Evolutionary conservation across 768 basidiomycete species (phyloP).

Genomic region (Crassisporium funariophilum): DNA sequence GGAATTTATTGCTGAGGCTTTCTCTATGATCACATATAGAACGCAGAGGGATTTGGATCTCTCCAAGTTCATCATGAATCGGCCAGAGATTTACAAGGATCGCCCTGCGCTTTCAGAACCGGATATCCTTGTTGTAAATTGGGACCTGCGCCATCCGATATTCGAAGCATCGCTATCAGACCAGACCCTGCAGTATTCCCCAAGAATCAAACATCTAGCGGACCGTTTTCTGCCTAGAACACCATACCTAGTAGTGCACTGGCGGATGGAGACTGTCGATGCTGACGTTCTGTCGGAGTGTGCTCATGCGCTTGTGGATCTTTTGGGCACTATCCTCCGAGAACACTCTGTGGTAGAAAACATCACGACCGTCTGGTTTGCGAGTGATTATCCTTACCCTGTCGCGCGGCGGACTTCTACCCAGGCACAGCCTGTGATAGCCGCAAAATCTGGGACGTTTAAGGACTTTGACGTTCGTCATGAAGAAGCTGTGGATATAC

Average conservation of each 20-base stretch:
- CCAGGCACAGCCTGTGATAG: slow-evolving; percentile 8
- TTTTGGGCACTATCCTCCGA: slow-evolving; percentile 38
- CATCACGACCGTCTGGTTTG: slow-evolving; percentile 53
- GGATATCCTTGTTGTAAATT: slow-evolving; percentile 54
- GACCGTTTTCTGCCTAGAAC: slow-evolving; percentile 33
- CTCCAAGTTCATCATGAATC: slow-evolving; percentile 15
- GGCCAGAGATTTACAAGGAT: too few relatives aligned
- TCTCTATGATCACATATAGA: slow-evolving; percentile 13
- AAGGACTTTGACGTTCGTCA: slow-evolving; percentile 42
- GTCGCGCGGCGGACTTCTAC: slow-evolving; percentile 14
- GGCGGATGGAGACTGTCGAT: slow-evolving; percentile 57
- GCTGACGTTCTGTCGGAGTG: slow-evolving; percentile 45
- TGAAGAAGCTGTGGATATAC: slow-evolving; percentile 44
- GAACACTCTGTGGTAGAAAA: slow-evolving; percentile 25
- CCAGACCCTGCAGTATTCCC: slow-evolving; percentile 44
- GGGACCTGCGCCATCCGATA: slow-evolving; percentile 51
- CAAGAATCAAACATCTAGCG: slow-evolving; percentile 43
- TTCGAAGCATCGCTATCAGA: slow-evolving; percentile 29
- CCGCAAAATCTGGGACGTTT: slow-evolving; percentile 48
- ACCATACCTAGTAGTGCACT: slow-evolving; percentile 55
- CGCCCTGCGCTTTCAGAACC: slow-evolving; percentile 30
- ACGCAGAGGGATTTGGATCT: slow-evolving; percentile 10
- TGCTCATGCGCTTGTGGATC: slow-evolving; percentile 49
- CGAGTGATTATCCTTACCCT: slow-evolving; percentile 53
- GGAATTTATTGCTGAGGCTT: slow-evolving; percentile 16